Evolutionary conservation across 192 early-diverging fungal species (phyloP), one percentile per base, ranked within the genome.

Genomic region (Gonapodya prolifera): DNA sequence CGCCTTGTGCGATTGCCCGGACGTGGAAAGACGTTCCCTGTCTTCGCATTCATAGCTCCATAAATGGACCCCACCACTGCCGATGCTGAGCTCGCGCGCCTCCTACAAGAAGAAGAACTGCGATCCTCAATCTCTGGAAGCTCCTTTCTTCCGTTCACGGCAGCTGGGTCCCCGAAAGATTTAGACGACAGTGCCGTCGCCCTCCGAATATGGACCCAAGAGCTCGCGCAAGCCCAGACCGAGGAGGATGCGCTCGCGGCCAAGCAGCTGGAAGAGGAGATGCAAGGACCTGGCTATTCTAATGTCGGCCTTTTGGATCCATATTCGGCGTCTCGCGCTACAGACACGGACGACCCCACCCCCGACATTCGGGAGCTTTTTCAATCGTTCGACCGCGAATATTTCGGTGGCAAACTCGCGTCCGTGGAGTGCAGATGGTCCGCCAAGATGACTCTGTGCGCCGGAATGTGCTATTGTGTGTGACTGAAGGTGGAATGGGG

Each of bases 391-490:
- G 33, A 34, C 29, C 35, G 17, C 80, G 45, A 80, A 35, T 91
- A 86, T 70, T 91, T 91, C 80, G 75, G 83, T 32, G 81, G 84
- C 0, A 82, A 82, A 71, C 78, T 91, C n/a, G 78, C 76, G 34
- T 77, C 75, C 1, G 83, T 89, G n/a, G 89, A 89, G 78, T 87
- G 90, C 1, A 34, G 89, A 1, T 90, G 89, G 89, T 83, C 83
- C 32, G 70, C 77, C 0, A 77, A 80, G 36, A 90, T 90, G 89
- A 89, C 87, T 8, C 70, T 85, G 1, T 89, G 90, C 77, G 90
- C 89, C 0, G 90, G 90, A 30, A 80, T 87, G 16, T 91, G 90
- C 71, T 77, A 78, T 2, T 91, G 84, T 77, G 23, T 29, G 31
- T 34, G 32, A 18, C 17, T n/a, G 0, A 30, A 31, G 23, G 18